Evolutionary conservation across 225 moss, liverwort and hornwort species (phyloP), one percentile per base, ranked within the genome.

Genomic region (Bryum argenteum): DNA sequence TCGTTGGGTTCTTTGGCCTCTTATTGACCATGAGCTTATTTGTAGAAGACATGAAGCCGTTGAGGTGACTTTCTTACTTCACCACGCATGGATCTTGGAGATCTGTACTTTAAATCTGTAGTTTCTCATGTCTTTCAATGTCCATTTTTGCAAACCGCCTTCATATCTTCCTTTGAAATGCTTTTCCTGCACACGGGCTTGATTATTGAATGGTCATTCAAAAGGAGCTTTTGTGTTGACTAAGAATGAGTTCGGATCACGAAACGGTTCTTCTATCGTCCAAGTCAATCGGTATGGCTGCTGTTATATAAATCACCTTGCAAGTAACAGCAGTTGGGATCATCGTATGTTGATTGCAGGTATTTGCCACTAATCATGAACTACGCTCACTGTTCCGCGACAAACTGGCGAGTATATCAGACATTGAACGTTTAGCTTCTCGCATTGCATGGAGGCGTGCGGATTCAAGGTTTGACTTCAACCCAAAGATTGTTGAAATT

Each of bases 361-460:
- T 83, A 8, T 88, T 90, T 80, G 70, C 79, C 57, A 79, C 53
- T 15, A 65, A 81, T 78, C 77, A 83, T 66, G 83, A 82, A 54
- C 38, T 84, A 77, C 78, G 88, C 47, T 77, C 71, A 58, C 67
- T 81, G 51, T 81, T 90, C 58, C 90, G 83, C 54, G 72, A 24
- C 67, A 81, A 85, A 75, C 73, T 90, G 65, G 79, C 80, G 70
- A 65, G 66, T 39, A 61, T 90, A 65, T 82, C 80, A 67, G 90
- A 90, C 60, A 76, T 90, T 73, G 90, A 90, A 72, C 85, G 90
- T 48, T 71, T 88, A 74, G 81, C 90, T 75, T 85, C 87, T 56
- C 85, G 88, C 66, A 83, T 90, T 79, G 90, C 85, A 51, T 90
- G 90, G 90, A 90, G 77, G 77, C 85, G 78, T 79, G 87, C 90